Conservation (phyloP, 176 grass and related monocot genomes). For the Oryza longistaminata region DNA sequence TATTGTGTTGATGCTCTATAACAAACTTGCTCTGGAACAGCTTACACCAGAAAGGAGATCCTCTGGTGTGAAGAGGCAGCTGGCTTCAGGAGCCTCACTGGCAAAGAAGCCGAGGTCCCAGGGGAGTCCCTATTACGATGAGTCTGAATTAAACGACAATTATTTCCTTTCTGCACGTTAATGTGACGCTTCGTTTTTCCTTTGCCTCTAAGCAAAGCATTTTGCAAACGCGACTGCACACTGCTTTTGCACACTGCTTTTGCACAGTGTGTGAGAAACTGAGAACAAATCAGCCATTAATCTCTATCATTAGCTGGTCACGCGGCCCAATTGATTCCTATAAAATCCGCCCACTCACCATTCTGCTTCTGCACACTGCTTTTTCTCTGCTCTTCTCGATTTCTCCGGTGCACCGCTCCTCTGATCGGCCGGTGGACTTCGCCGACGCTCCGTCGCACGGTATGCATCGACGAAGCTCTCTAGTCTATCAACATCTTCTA, state of each 20-base stretch:
- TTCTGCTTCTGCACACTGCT: not conserved
- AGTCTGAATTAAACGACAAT: not conserved
- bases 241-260: no score
- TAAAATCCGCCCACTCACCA: not conserved
- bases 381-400: not conserved
- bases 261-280: no score
- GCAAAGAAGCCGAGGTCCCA: slow-evolving; percentile 20
- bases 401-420: not conserved
- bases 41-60: not conserved
- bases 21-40: slow-evolving; percentile 28
- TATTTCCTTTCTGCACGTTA: not conserved
- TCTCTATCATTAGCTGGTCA: not conserved
- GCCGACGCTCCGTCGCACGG: slow-evolving; percentile 25
- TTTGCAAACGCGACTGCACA: no score
- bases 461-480: not conserved
- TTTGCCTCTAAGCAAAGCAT: not conserved
- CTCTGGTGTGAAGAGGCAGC: slow-evolving; percentile 13
- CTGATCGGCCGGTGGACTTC: slow-evolving; percentile 31
- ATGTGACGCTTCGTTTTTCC: not conserved
- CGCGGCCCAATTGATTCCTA: not conserved
- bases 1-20: not conserved
- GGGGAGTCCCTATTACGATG: not conserved
- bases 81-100: not conserved
- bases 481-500: not conserved
- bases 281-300: no score